phyloP scores from a whole-genome alignment of 768 basidiomycete species.

The Tulasnella sp. region DNA sequence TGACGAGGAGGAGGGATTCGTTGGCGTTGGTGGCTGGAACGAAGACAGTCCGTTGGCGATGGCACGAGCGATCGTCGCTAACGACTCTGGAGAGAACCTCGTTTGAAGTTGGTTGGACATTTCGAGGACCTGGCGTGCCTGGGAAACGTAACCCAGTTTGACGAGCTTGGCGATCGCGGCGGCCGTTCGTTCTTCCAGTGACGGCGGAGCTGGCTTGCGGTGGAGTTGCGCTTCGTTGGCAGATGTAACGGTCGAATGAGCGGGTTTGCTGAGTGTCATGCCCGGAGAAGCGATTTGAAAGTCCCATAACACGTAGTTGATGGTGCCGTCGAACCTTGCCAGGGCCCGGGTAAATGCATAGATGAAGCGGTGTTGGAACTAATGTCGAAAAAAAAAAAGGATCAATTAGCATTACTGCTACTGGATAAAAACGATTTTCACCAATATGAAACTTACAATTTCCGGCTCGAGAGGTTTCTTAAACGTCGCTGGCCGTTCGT shows the following conservation, averaged over 20 bases:
- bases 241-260: not conserved
- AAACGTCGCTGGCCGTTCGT: not conserved
- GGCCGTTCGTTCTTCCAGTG: not conserved
- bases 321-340: not conserved
- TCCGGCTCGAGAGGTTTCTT: not conserved
- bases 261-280: not conserved
- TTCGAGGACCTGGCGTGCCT: not conserved
- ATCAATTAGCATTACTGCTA: too few species aligned
- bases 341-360: not conserved
- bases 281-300: not conserved
- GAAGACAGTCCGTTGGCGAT: not conserved
- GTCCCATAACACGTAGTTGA: not conserved
- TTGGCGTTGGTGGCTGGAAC: not conserved
- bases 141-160: not conserved
- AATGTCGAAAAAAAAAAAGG: not conserved
- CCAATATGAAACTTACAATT: not conserved
- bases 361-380: not conserved
- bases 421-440: too few species aligned
- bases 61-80: not conserved
- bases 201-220: not conserved
- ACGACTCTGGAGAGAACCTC: not conserved
- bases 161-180: not conserved
- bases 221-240: not conserved
- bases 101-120: not conserved
- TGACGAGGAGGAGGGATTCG: not conserved